A percentile compares a stretch with the other conserved stretches of the same genome.
These are phyloP conservation scores for Pezicula rhizophila DNA, from an alignment of 2,329 filamentous ascomycete genomes.

Conservation along the genomic window DNA sequence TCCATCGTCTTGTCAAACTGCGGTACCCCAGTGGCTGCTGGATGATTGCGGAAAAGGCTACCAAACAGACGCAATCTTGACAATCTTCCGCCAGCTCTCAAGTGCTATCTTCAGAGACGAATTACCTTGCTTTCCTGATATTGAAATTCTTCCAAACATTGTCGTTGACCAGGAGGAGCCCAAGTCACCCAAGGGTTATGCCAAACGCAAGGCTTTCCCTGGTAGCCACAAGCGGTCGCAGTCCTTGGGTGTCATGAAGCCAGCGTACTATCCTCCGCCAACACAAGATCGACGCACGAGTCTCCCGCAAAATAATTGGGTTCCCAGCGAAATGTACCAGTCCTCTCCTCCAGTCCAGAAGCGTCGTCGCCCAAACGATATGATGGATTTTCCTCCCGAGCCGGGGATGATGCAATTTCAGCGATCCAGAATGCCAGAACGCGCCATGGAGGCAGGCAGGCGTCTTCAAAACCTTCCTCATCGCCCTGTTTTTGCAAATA, in stretches of 20 bases:
- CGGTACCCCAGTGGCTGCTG: conserved; percentile 27
- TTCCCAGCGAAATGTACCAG: conserved; percentile 1
- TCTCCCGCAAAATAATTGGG: conserved; percentile 11
- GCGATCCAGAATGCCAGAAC: conserved; percentile 3
- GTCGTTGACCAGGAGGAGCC: conserved; percentile 21
- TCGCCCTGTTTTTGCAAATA: conserved; percentile 16
- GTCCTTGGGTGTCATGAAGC: conserved; percentile 21
- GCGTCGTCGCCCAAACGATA: conserved; percentile 12
- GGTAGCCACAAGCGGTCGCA: conserved; percentile 25
- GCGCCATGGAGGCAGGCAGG: conserved; percentile 6
- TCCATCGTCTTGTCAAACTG: conserved; percentile 20
- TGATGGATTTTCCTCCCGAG: conserved; percentile 2
- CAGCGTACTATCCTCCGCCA: conserved; percentile 5
- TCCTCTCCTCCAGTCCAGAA: conserved; percentile 13
- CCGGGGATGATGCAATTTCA: not conserved
- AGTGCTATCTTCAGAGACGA: conserved; percentile 28
- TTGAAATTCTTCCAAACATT: conserved; percentile 34
- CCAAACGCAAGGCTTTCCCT: conserved; percentile 13
- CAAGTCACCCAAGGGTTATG: conserved; percentile 23
- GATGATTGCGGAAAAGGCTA: conserved; percentile 27
- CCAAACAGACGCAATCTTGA: conserved; percentile 28
- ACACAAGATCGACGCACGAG: conserved; percentile 11
- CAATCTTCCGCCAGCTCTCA: conserved; percentile 31
- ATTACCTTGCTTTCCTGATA: conserved; percentile 31
- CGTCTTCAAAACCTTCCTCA: conserved; percentile 10